Percentiles rank a stretch among this genome's conserved stretches.
Conservation (phyloP, 805 yeast genomes). For the Isabelozyma rhagii region DNA sequence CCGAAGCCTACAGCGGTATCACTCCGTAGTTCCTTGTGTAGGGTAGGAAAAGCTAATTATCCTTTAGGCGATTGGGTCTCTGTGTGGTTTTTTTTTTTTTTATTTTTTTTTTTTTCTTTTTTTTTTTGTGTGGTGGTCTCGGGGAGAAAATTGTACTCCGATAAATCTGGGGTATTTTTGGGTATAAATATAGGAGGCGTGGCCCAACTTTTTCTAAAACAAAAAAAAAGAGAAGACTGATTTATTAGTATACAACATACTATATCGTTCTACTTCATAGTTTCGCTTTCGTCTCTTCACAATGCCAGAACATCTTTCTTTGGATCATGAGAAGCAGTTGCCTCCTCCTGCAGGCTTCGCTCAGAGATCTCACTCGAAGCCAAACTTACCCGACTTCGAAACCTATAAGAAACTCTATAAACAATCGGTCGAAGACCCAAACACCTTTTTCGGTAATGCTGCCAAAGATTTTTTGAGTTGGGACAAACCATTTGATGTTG, state of each 20-base stretch:
- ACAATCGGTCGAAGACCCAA: conserved; percentile 56
- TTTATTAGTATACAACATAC: too few species aligned
- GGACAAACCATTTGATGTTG: conserved; percentile 48
- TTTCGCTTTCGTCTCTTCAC: too few species aligned
- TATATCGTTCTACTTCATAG: too few species aligned
- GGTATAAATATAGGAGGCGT: neutral
- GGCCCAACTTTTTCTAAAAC: too few species aligned
- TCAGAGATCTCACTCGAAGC: conserved; percentile 43
- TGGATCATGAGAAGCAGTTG: conserved; percentile 30
- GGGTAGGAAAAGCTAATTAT: neutral
- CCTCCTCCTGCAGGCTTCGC: conserved; percentile 38
- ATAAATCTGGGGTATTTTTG: neutral
- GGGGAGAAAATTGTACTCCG: neutral
- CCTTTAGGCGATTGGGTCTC: neutral
- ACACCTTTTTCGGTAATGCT: conserved; percentile 50
- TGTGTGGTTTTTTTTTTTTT: neutral
- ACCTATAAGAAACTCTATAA: conserved; percentile 50
- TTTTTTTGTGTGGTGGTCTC: neutral
- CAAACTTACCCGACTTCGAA: conserved; percentile 47
- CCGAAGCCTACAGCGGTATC: neutral
- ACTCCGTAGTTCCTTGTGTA: neutral
- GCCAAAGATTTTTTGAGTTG: conserved; percentile 51
- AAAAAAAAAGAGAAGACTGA: too few species aligned
- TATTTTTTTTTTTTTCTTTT: too few species aligned
- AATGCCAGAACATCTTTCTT: conserved; percentile 22